Percentiles rank a stretch among this genome's conserved stretches.
These are phyloP conservation scores for Juncus inflexus DNA, from an alignment of 176 grass and related monocot genomes.

Conservation along the genomic window DNA sequence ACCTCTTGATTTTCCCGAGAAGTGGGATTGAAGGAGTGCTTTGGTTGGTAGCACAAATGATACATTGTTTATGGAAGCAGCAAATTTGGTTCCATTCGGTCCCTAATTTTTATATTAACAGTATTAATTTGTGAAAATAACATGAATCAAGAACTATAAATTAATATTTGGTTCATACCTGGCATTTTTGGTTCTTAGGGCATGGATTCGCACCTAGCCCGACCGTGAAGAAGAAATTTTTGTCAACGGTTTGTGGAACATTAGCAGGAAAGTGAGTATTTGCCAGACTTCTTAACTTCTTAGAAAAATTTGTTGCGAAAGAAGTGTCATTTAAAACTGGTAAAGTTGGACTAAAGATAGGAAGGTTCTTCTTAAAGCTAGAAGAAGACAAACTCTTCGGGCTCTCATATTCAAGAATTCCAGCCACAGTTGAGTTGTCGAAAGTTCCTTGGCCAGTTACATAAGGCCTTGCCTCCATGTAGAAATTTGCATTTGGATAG, in stretches of 20 bases:
- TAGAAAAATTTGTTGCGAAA: constrained; percentile 35
- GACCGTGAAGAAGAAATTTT: constrained; percentile 56
- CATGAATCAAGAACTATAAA: too few relatives aligned
- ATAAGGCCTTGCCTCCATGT: constrained; percentile 60
- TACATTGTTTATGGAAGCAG: constrained; percentile 65
- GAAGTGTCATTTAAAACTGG: constrained; percentile 59
- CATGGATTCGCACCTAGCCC: constrained; percentile 66
- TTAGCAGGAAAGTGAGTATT: constrained; percentile 30
- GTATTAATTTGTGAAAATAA: too few relatives aligned
- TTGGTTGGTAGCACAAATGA: constrained; percentile 45
- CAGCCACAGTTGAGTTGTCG: constrained; percentile 66
- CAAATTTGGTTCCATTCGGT: constrained; percentile 63
- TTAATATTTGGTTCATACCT: constrained; percentile 2
- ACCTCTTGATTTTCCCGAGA: constrained; percentile 37
- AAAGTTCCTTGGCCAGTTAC: constrained; percentile 47
- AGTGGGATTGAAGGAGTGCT: constrained; percentile 60
- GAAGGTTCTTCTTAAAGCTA: background rate
- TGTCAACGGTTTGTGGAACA: constrained; percentile 44
- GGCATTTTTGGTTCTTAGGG: constrained; percentile 57
- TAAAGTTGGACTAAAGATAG: constrained; percentile 25
- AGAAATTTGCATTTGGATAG: constrained; percentile 25
- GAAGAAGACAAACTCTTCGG: background rate
- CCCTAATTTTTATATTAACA: constrained; percentile 13
- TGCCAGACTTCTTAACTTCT: constrained; percentile 45
- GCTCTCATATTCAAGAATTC: constrained; percentile 43